Base-by-base conservation (phyloP, 768 basidiomycete species). In the Xerocomellus chrysenteron region DNA sequence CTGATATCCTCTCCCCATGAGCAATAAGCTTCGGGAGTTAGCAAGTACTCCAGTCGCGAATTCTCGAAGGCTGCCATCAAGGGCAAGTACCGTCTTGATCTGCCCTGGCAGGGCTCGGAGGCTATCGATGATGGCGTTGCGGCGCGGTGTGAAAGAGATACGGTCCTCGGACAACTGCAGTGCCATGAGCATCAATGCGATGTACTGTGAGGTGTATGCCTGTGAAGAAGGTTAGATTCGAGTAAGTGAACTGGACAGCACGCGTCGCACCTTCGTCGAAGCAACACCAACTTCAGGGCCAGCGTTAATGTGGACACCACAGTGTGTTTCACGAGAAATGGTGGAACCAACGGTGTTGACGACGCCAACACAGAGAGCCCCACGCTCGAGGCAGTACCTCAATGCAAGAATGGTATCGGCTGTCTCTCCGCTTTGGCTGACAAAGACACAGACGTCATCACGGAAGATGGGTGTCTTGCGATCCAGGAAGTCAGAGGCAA, bases 1-100 rank as follows among this genome's bases (percentile, higher is more conserved):
- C 88, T 99, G 97, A 74, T 96, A 98, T 43, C 97, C 97, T 71
- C 97, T 81, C 54, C 97, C 97, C 95, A 99, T 98, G 66, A 99
- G 82, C 65, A 99, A 77, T 65, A 98, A 76, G 73, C 89, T 92
- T 69, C 92, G 88, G 72, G 94, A 90, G 73, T 85, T 81, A 28
- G 84, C 78, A 37, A 83, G 76, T 26, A 90, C 87, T 30, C 85
- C 85, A n/a, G 80, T 85, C 0, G 95, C 93, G 50, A 99, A 82
- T 64, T 89, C 81, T 70, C 95, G 89, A 57, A 97, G 78, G 17
- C 72, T 74, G 58, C 79, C 73, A 73, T 98, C 97, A 63, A 83
- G 82, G 50, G 85, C 82, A 47, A 99, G 86, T 16, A 98, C 87
- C 55, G 81, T 80, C 77, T 89, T 89, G 75, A 99, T 98, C 74